A percentile compares a stretch with the other conserved stretches of the same genome.
These are phyloP conservation scores for Aspergillus haitiensis DNA, from an alignment of 495 filamentous ascomycete genomes.

Conservation along the genomic window DNA sequence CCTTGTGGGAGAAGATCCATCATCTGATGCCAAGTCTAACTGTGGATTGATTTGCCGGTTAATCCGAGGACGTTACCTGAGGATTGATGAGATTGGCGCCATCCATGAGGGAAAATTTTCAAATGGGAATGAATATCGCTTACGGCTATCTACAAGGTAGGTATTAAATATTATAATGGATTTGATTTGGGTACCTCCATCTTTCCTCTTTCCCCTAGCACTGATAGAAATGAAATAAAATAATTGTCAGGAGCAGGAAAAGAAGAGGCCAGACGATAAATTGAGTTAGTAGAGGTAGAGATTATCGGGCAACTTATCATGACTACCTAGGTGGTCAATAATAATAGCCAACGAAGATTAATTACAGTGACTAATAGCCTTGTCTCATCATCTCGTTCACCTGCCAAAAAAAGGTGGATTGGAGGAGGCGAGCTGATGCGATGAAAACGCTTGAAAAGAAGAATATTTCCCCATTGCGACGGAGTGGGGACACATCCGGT, in stretches of 20 bases:
- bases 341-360: not conserved
- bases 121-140: not conserved
- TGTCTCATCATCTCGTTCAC: not conserved
- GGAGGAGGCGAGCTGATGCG: not conserved
- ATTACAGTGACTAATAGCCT: not conserved
- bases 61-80: slow-evolving; percentile 12
- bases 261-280: too few relatives aligned
- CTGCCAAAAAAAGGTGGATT: not conserved
- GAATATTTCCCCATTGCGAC: not conserved
- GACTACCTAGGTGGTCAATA: not conserved
- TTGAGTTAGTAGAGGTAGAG: too few relatives aligned
- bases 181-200: too few relatives aligned
- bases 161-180: too few relatives aligned
- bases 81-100: not conserved
- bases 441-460: not conserved
- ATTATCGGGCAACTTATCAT: not conserved
- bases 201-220: too few relatives aligned
- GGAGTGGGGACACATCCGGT: slow-evolving; percentile 7
- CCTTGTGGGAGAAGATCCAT: not conserved
- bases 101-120: not conserved
- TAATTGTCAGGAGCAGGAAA: too few relatives aligned
- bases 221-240: too few relatives aligned
- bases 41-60: slow-evolving; percentile 24
- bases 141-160: too few relatives aligned
- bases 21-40: slow-evolving; percentile 25